A percentile compares a stretch with the other conserved stretches of the same genome.
Evolutionary conservation across 139 green algal species (phyloP).

Genomic region (Axilococcus clingmanii): DNA sequence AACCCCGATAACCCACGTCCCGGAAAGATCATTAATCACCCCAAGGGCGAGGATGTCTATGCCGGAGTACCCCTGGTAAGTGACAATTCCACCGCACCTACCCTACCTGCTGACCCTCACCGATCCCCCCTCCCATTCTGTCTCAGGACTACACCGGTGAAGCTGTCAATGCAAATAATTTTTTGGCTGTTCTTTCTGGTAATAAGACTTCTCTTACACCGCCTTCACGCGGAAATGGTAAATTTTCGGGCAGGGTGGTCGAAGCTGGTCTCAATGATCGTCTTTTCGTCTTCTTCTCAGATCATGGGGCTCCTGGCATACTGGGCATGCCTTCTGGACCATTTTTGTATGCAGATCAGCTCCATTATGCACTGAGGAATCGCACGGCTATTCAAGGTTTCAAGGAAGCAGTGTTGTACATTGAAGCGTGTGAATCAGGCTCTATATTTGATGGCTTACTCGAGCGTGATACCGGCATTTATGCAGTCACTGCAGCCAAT

Average conservation of each 20-base stretch:
- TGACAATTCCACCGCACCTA: conserved; percentile 31
- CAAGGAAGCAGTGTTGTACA: conserved; percentile 77
- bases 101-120: neutral
- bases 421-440: conserved; percentile 89
- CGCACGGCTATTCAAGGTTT: conserved; percentile 46
- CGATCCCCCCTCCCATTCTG: neutral
- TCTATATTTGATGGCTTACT: conserved; percentile 87
- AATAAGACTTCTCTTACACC: no score
- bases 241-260: conserved; percentile 47
- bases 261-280: conserved; percentile 54
- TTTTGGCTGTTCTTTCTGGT: conserved; percentile 78
- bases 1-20: conserved; percentile 66
- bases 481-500: conserved; percentile 82
- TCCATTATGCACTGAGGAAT: conserved; percentile 49
- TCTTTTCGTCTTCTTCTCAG: conserved; percentile 75
- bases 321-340: conserved; percentile 80
- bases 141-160: conserved; percentile 73
- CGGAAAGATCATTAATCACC: conserved; percentile 83
- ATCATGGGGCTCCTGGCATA: conserved; percentile 60
- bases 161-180: conserved; percentile 68
- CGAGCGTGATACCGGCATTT: conserved; percentile 39
- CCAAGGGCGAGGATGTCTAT: conserved; percentile 78
- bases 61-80: conserved; percentile 50
- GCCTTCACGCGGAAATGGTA: no score
- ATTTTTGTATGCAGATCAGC: conserved; percentile 85